A percentile compares a stretch with the other conserved stretches of the same genome.
phyloP scores from a whole-genome alignment of 129 eudicot species.

The Chrysanthemum seticuspe region DNA sequence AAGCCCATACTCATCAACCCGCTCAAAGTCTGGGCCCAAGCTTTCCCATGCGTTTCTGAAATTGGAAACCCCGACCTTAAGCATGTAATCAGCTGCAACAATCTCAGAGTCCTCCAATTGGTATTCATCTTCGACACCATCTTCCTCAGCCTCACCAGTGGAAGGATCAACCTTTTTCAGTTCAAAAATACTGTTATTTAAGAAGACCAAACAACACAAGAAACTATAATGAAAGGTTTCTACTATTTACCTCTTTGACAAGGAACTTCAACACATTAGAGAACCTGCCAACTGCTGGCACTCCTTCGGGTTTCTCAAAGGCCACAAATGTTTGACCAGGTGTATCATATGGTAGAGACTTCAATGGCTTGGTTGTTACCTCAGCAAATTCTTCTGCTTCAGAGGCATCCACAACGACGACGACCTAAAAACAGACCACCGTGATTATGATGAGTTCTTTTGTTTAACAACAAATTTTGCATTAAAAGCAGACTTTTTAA shows the following conservation, averaged over 20 bases:
- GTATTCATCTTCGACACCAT: slow-evolving; percentile 94
- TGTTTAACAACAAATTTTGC: neutral
- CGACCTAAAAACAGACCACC: slow-evolving; percentile 46
- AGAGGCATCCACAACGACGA: slow-evolving; percentile 88
- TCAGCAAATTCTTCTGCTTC: slow-evolving; percentile 95
- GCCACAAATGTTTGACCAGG: slow-evolving; percentile 96
- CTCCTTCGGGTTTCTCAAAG: slow-evolving; percentile 88
- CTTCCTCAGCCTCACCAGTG: slow-evolving; percentile 96
- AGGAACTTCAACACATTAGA: slow-evolving; percentile 69
- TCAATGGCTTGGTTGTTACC: slow-evolving; percentile 58
- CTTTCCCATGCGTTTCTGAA: slow-evolving; percentile 96
- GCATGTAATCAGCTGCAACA: slow-evolving; percentile 87
- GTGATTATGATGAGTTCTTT: neutral
- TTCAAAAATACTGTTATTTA: neutral
- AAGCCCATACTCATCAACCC: slow-evolving; percentile 89
- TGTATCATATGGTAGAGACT: slow-evolving; percentile 78
- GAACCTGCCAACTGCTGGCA: slow-evolving; percentile 80
- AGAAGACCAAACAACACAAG: neutral
- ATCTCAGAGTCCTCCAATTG: slow-evolving; percentile 91
- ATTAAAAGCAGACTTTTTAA: neutral
- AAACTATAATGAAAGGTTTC: neutral
- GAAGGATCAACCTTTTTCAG: slow-evolving; percentile 76
- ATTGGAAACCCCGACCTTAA: slow-evolving; percentile 89
- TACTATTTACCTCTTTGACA: slow-evolving; percentile 71
- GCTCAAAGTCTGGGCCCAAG: slow-evolving; percentile 75